Evolutionary conservation across 225 moss, liverwort and hornwort species (phyloP).

Genomic region (Polytrichum commune): DNA sequence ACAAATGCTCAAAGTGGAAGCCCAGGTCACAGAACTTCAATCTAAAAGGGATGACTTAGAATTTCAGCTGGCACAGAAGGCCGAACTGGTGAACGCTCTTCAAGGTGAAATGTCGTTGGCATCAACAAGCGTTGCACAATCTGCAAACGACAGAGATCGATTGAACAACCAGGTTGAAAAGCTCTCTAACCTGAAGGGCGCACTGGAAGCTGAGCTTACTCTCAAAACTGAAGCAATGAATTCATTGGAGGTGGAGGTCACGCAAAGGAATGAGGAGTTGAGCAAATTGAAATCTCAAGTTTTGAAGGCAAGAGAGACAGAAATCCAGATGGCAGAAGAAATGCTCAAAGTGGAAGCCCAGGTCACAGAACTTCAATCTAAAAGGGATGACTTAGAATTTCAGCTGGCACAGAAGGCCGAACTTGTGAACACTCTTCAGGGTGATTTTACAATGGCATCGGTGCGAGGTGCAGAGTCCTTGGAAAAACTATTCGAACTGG

Average conservation of each 20-base stretch:
- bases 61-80: constrained; percentile 17
- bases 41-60: constrained; percentile 11
- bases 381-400: constrained; percentile 10
- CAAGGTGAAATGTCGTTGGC: constrained; percentile 3
- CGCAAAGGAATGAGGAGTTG: constrained; percentile 4
- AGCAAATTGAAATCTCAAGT: constrained; percentile 8
- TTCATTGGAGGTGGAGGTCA: constrained; percentile 15
- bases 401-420: constrained; percentile 18
- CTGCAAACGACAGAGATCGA: constrained; percentile 5
- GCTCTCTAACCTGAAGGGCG: constrained; percentile 13
- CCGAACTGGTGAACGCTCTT: constrained; percentile 8
- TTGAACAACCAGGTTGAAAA: constrained; percentile 21
- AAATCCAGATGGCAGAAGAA: constrained; percentile 8
- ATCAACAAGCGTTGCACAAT: constrained; percentile 12
- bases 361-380: constrained; percentile 13
- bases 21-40: constrained; percentile 11
- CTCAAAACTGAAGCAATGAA: constrained; percentile 14
- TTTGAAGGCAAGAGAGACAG: constrained; percentile 9
- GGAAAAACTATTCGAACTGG: constrained; percentile 4
- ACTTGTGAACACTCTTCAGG: constrained; percentile 8
- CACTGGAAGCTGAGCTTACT: constrained; percentile 10
- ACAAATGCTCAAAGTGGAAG: constrained; percentile 5
- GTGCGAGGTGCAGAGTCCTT: constrained; percentile 4
- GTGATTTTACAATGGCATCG: constrained; percentile 6
- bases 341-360: constrained; percentile 10